A percentile compares a stretch with the other conserved stretches of the same genome.
phyloP scores from a whole-genome alignment of 345 rosid species.

The Rhodamnia argentea region DNA sequence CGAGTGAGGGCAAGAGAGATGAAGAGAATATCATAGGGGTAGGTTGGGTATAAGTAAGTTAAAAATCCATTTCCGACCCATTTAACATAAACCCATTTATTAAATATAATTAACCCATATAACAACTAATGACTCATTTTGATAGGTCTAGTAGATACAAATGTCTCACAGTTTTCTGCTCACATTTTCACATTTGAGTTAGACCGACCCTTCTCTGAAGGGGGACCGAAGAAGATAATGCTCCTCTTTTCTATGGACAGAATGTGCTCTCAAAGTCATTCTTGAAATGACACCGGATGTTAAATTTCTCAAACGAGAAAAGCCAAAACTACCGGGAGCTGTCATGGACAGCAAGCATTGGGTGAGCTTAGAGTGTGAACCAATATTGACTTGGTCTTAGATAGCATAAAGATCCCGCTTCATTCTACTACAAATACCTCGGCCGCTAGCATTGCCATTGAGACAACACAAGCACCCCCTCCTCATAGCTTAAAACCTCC shows the following conservation, averaged over 20 bases:
- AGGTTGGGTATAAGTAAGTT: too few species aligned
- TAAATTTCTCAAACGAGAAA: too few species aligned
- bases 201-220: background rate
- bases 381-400: background rate
- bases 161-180: background rate
- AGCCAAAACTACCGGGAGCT: background rate
- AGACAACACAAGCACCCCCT: background rate
- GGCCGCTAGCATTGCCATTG: background rate
- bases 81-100: too few species aligned
- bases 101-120: too few species aligned
- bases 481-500: background rate
- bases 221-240: background rate
- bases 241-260: too few species aligned
- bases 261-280: background rate
- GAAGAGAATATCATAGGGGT: too few species aligned
- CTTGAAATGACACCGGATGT: background rate
- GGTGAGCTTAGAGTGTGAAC: background rate
- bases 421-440: background rate
- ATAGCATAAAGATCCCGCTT: background rate
- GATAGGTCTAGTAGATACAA: too few species aligned
- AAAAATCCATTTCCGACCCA: too few species aligned
- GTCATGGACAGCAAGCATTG: background rate
- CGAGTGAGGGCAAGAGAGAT: too few species aligned
- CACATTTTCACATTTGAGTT: background rate
- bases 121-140: too few species aligned